A percentile compares a stretch with the other conserved stretches of the same genome.
These are phyloP conservation scores for Hypsizygus marmoreus DNA, from an alignment of 768 basidiomycete genomes.

Conservation along the genomic window DNA sequence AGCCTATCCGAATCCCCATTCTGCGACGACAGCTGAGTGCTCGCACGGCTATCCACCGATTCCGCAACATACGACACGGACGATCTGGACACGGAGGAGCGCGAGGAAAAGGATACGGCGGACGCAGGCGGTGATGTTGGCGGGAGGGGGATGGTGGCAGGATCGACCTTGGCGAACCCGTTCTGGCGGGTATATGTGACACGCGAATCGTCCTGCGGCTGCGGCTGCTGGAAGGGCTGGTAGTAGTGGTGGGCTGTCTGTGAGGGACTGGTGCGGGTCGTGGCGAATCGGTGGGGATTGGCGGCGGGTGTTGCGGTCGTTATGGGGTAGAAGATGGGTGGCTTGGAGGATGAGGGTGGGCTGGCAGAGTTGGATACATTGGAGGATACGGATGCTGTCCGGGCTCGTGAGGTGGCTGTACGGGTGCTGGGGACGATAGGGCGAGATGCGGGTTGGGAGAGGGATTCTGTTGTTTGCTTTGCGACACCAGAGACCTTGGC, in stretches of 20 bases:
- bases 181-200: constrained; percentile 9
- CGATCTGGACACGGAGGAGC: constrained; percentile 63
- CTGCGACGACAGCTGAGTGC: constrained; percentile 25
- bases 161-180: constrained; percentile 48
- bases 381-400: constrained; percentile 45
- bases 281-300: constrained; percentile 56
- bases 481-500: constrained; percentile 60
- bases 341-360: constrained; percentile 25
- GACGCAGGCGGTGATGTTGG: constrained; percentile 74
- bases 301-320: constrained; percentile 56
- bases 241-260: constrained; percentile 32
- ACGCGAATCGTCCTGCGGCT: constrained; percentile 9
- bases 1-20: constrained; percentile 25
- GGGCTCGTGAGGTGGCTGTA: constrained; percentile 28
- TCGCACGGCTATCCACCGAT: constrained; percentile 35
- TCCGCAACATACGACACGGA: constrained; percentile 43
- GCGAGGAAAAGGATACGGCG: constrained; percentile 74
- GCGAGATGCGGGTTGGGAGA: constrained; percentile 19
- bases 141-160: constrained; percentile 58
- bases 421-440: constrained; percentile 29
- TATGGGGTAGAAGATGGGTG: constrained; percentile 52
- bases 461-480: constrained; percentile 29
- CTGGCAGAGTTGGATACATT: constrained; percentile 27
- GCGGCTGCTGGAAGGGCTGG: constrained; percentile 28
- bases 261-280: constrained; percentile 34